Conservation (phyloP, 805 yeast species). For the Peterozyma toletana region DNA sequence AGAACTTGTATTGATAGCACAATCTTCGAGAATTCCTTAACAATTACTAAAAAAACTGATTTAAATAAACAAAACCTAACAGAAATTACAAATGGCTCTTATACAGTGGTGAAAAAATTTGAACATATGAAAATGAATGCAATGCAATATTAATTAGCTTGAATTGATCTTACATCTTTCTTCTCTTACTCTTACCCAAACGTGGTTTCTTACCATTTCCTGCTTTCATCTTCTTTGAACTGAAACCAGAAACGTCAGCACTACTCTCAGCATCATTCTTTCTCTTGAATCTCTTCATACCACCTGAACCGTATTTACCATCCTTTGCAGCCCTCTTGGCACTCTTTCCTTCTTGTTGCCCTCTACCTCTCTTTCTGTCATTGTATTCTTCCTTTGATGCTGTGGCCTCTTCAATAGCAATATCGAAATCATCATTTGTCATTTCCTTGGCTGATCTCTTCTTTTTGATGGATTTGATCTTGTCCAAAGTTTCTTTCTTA, state of each 20-base stretch:
- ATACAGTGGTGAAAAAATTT: slow-evolving; percentile 1
- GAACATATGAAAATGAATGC: no score
- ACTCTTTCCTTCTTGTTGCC: slow-evolving; percentile 39
- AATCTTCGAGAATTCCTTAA: not conserved
- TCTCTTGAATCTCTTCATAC: slow-evolving; percentile 67
- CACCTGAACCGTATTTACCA: slow-evolving; percentile 70
- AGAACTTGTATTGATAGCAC: not conserved
- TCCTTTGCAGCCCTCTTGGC: slow-evolving; percentile 66
- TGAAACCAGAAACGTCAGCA: slow-evolving; percentile 57
- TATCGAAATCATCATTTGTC: slow-evolving; percentile 69
- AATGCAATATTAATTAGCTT: no score
- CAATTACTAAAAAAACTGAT: not conserved
- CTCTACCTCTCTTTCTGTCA: slow-evolving; percentile 18
- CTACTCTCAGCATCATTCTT: slow-evolving; percentile 69
- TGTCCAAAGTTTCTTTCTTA: slow-evolving; percentile 83
- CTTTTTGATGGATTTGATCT: slow-evolving; percentile 83
- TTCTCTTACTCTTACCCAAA: slow-evolving; percentile 53
- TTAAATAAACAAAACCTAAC: no score
- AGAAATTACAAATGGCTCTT: no score
- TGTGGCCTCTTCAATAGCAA: slow-evolving; percentile 90
- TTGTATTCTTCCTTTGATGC: slow-evolving; percentile 41
- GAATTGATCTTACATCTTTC: slow-evolving; percentile 5
- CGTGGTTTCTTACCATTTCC: slow-evolving; percentile 23
- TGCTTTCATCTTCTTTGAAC: slow-evolving; percentile 43
- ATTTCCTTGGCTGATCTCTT: slow-evolving; percentile 78